Evolutionary conservation across 1,139 yeast species (phyloP).

Genomic region (Yamadazyma blattariae): DNA sequence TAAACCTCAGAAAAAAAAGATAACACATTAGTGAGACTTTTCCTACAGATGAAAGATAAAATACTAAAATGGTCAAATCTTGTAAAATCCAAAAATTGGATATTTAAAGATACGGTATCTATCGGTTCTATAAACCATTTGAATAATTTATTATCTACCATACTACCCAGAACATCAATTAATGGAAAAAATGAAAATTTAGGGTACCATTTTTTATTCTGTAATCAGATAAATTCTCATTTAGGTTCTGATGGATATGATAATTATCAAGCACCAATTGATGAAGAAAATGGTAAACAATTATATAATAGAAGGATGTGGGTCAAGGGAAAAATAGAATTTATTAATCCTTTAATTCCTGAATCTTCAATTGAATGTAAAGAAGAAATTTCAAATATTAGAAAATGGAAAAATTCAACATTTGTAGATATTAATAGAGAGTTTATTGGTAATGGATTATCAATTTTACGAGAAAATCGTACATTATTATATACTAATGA

Average conservation of each 20-base stretch:
- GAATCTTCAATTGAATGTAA: conserved; percentile 31
- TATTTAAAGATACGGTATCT: conserved; percentile 11
- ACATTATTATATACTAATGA: conserved; percentile 36
- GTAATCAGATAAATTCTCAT: conserved; percentile 45
- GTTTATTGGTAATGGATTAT: conserved; percentile 15
- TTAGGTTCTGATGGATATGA: conserved; percentile 81
- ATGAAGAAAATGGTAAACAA: conserved; percentile 9
- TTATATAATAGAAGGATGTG: conserved; percentile 69
- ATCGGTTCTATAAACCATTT: conserved; percentile 7
- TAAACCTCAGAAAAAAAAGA: no score
- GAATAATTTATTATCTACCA: conserved; percentile 5
- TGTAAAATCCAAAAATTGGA: conserved; percentile 11
- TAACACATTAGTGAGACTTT: no score
- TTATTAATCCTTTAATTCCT: conserved; percentile 29
- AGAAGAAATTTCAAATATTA: conserved; percentile 41
- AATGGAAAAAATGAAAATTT: not conserved
- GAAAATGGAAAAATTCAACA: conserved; percentile 31
- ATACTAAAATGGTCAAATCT: conserved; percentile 8
- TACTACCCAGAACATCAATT: not conserved
- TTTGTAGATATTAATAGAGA: conserved; percentile 47
- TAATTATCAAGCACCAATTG: conserved; percentile 67
- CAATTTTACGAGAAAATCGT: conserved; percentile 26
- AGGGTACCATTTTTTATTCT: conserved; percentile 69
- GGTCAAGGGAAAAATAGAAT: conserved; percentile 66
- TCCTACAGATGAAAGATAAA: conserved; percentile 4